Base-by-base conservation (phyloP, 176 grass and related monocot species). In the Chloris gayana region DNA sequence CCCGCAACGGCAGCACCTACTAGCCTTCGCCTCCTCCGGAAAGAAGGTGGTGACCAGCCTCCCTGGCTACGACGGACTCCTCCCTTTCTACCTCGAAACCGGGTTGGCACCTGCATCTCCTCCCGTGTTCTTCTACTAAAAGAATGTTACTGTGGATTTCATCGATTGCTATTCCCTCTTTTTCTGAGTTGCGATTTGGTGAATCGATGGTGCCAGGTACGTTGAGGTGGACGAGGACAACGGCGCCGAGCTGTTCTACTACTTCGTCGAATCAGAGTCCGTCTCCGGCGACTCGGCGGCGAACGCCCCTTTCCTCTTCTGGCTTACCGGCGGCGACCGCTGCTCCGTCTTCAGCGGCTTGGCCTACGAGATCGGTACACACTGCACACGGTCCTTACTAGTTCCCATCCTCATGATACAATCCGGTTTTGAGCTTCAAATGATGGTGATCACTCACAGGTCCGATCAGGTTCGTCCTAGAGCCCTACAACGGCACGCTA, bases 221-320 rank as follows among this genome's bases (percentile, higher is more conserved):
- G 83, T 88, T 42, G 74, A 61, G 60, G 88, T 96, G 69, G 93
- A 88, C 66, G 76, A 88, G 71, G 72, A 39, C 24, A 82, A 86
- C 15, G 87, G 87, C 59, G 54, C 49, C 1, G 85, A 96, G 85
- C 64, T 96, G 37, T 92, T 96, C 66, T 96, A 92, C 79, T 96
- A 92, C 76, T 96, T 92, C 76, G 72, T 90, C 2, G 74, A 82
- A 32, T 71, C 90, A 2, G 87, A 92, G 60, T 75, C 67, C 25
- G 79, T 46, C 3, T 76, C 19, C 2, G 72, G 11, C 6, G 25
- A 65, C 12, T 3, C 9, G n/a, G 18, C 49, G 17, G 14, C 47
- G 9, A 42, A 6, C 19, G 77, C 77, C 59, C 87, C 90, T n/a
- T 53, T 96, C 82, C 31, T 96, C 12, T 80, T 96, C 29, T 92